These are phyloP conservation scores for Beta corolliflora DNA, from an alignment of 179 eudicot species.

Conservation along the genomic window DNA sequence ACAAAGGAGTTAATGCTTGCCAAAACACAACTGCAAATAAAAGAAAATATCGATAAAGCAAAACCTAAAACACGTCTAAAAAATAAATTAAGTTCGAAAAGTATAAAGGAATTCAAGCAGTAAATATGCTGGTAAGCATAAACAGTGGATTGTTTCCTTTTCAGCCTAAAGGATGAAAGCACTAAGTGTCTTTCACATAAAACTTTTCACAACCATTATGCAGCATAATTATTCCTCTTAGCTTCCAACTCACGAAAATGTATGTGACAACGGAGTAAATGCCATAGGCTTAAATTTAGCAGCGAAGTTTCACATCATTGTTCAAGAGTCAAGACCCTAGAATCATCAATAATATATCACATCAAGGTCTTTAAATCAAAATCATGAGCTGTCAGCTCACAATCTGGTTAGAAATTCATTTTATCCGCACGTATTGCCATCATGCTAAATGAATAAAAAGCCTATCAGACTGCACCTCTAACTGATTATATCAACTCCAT, in stretches of 20 bases:
- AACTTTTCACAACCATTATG: background rate
- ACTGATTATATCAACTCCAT: background rate
- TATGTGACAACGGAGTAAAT: background rate
- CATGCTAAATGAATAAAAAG: background rate
- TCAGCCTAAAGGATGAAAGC: background rate
- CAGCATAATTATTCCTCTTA: background rate
- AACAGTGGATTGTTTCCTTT: background rate
- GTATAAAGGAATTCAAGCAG: background rate
- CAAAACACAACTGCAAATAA: slow-evolving; percentile 5
- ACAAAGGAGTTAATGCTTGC: background rate
- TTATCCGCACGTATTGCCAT: background rate
- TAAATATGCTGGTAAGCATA: background rate
- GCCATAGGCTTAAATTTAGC: background rate
- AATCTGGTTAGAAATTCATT: background rate
- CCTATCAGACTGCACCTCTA: background rate
- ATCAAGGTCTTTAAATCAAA: background rate
- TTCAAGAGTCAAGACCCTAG: background rate
- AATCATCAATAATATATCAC: background rate
- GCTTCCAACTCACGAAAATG: background rate
- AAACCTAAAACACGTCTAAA: background rate
- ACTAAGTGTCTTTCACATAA: background rate
- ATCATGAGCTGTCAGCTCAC: background rate
- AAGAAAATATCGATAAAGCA: background rate
- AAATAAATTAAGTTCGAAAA: background rate
- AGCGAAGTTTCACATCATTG: background rate